A percentile compares a stretch with the other conserved stretches of the same genome.
phyloP scores from a whole-genome alignment of 306 rosid species.

The Abrus pulchellus region DNA sequence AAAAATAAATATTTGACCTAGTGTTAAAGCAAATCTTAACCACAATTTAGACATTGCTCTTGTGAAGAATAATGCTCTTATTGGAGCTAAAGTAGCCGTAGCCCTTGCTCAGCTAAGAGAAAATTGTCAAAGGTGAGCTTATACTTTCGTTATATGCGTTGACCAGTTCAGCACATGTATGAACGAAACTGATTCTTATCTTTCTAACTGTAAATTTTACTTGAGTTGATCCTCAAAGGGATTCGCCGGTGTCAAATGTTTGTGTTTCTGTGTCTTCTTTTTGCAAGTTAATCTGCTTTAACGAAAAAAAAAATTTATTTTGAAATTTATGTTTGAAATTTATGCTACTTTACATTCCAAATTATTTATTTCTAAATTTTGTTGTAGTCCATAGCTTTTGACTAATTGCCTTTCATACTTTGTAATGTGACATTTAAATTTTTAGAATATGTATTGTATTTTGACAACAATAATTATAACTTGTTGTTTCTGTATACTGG shows the following conservation, averaged over 20 bases:
- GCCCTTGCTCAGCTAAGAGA: conserved; percentile 72
- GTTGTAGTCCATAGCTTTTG: too few relatives aligned
- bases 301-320: too few relatives aligned
- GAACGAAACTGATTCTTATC: conserved; percentile 13
- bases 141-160: conserved; percentile 11
- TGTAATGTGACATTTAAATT: too few relatives aligned
- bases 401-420: too few relatives aligned
- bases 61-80: conserved; percentile 90
- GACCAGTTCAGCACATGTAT: conserved; percentile 4
- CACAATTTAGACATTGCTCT: conserved; percentile 81
- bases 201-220: conserved; percentile 31
- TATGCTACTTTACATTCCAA: not conserved
- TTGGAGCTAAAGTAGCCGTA: conserved; percentile 78
- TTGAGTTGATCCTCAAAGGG: not conserved
- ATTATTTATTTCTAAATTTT: too few relatives aligned
- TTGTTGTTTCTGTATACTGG: too few relatives aligned
- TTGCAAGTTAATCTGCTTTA: conserved; percentile 26
- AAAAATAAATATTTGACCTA: conserved; percentile 31
- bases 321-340: too few relatives aligned
- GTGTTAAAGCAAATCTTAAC: conserved; percentile 55
- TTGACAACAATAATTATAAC: too few relatives aligned
- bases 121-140: conserved; percentile 50
- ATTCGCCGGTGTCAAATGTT: not conserved
- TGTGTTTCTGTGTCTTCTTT: not conserved
- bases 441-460: too few relatives aligned